Base-by-base conservation (phyloP, 345 rosid species). In the Eucalyptus regnans region DNA sequence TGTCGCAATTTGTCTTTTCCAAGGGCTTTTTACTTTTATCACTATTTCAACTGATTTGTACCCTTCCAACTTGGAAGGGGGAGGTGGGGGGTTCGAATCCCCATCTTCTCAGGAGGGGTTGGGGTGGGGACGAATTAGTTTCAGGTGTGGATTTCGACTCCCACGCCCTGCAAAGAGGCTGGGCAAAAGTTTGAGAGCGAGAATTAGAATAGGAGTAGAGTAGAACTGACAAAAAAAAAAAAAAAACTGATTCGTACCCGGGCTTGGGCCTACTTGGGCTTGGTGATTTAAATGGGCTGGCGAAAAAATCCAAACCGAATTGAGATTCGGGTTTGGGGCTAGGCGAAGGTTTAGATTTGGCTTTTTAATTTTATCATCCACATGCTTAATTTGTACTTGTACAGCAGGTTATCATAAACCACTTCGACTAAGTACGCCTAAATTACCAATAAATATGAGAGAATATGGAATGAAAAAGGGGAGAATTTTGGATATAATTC, bases 401-500 rank as follows among this genome's bases (percentile, higher is more conserved):
- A 20, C 46, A 76, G 48, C 48, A 37, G 83, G 46, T 2, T 2
- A 71, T 71, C 81, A 18, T 18, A 3, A 71, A 5, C 81, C 25
- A 43, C 44, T 33, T 33, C 25, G 7, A 18, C 44, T 71, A 37
- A 13, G 33, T 4, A 64, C 9, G 33, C 71, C 17, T 64, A 64
- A 29, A 29, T 64, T 64, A 64, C 37, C 71, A 62, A 2, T 3
- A 27, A 62, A 12, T 13, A 7, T 13, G 17, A 12, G 4, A 13
- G 71, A 29, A 62, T 29, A 62, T 6, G 71, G 5, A 13, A 12
- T 62, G 71, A 25, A 60, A 56, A 56, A 56, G 29, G 62, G 13
- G 13, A 56, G 29, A 23, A 0, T 2, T 56, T 1, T 9, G 1
- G 29, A 9, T 56, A 9, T 25, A 1, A 60, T 11, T 60, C 7